Base-by-base conservation (phyloP, 345 rosid genomes). In the Pelargonium nanum region DNA sequence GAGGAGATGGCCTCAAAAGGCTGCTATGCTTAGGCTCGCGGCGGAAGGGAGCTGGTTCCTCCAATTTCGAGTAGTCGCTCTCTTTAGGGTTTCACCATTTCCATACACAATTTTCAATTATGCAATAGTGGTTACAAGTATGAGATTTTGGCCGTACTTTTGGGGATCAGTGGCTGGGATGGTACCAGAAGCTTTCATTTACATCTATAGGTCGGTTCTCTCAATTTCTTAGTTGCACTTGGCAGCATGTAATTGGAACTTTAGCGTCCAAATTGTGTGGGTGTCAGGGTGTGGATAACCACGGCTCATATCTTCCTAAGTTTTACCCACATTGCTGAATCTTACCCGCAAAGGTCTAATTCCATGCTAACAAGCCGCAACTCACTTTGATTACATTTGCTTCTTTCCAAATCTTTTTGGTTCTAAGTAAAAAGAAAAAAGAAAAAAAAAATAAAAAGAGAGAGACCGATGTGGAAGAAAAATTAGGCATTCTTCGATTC, bases 31-130 rank as follows among this genome's bases (percentile, higher is more conserved):
- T 72, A 77, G 87, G 65, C 84, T 92, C 58, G 97, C 99, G 19
- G 99, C 74, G 19, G 96, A 87, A 79, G 99, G 99, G 62, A 89
- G 81, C 81, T 85, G 92, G 97, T 79, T 87, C 71, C 91, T 89
- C 76, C 99, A 93, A 70, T 93, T 93, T 65, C 78, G 75, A 71
- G 88, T 93, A 40, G 97, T 93, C 64, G 94, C 97, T 1, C 74
- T 93, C 69, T 93, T 93, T 67, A 70, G 99, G 70, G 69, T 93
- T 68, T 93, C 99, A 0, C 99, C 99, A 17, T 93, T 93, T 77
- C 99, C 99, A 1, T 93, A 93, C 87, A 93, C 97, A 24, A 79
- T 93, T 57, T 93, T 93, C 81, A 92, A 89, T 79, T 92, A 92
- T 69, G 98, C 95, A 24, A 77, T 89, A 21, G 97, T 83, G 28